These are phyloP conservation scores for Hanseniaspora nectarophila DNA, from an alignment of 805 yeast genomes.

Conservation along the genomic window DNA sequence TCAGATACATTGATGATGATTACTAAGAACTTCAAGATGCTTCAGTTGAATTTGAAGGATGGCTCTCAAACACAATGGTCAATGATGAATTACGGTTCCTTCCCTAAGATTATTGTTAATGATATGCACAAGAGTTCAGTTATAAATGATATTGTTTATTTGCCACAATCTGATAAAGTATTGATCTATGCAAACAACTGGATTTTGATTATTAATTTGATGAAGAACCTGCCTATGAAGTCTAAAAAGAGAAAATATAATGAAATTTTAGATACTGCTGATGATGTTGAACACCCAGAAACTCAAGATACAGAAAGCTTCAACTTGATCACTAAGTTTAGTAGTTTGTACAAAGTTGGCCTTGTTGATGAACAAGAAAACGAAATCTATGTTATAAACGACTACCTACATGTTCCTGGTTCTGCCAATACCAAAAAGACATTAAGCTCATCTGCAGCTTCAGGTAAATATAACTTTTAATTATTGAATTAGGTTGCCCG, in stretches of 20 bases:
- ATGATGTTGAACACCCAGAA: not conserved
- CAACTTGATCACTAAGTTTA: constrained; percentile 5
- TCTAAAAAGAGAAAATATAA: constrained; percentile 12
- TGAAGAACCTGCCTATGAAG: constrained; percentile 13
- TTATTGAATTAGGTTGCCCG: too few relatives aligned
- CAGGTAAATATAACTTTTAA: constrained; percentile 10
- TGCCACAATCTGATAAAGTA: not conserved
- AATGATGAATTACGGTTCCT: constrained; percentile 1
- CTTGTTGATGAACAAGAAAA: not conserved
- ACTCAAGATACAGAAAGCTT: not conserved
- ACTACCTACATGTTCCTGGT: constrained; percentile 1
- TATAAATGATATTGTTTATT: constrained; percentile 1
- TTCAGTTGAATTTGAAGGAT: not conserved
- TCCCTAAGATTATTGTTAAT: constrained; percentile 10
- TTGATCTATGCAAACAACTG: constrained; percentile 9
- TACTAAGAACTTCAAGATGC: constrained; percentile 11
- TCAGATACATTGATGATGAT: not conserved
- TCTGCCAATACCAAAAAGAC: not conserved
- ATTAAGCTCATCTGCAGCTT: not conserved
- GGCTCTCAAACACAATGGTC: constrained; percentile 12
- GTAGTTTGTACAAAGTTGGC: constrained; percentile 8
- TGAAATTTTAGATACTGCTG: constrained; percentile 3
- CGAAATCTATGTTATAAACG: constrained; percentile 6
- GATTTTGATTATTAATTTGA: constrained; percentile 7
- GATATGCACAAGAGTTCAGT: constrained; percentile 9